phyloP scores from a whole-genome alignment of 2,329 filamentous ascomycete genomes.

The Stagonosporopsis vannaccii region DNA sequence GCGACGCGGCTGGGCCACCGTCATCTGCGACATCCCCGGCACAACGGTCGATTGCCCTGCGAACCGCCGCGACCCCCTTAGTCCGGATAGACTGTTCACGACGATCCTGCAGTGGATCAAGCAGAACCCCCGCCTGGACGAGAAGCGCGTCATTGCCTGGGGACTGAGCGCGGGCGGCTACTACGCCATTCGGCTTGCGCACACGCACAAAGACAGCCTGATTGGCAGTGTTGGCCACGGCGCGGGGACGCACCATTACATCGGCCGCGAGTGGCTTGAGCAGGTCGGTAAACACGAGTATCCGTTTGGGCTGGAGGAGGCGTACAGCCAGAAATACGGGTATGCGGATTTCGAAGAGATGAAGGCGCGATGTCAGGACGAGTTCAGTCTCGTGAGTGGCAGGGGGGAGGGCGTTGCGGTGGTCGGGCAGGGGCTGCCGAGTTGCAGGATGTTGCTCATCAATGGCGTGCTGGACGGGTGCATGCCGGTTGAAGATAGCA shows the following conservation, averaged over 20 bases:
- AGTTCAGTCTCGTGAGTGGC: conserved; percentile 61
- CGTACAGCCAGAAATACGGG: conserved; percentile 57
- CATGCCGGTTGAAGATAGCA: conserved; percentile 67
- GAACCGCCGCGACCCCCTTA: conserved; percentile 54
- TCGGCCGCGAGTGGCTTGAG: conserved; percentile 61
- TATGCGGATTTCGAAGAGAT: conserved; percentile 50
- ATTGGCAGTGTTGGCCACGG: conserved; percentile 61
- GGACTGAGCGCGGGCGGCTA: conserved; percentile 65
- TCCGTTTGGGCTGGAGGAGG: conserved; percentile 62
- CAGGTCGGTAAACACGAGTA: conserved; percentile 64
- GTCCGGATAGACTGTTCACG: conserved; percentile 61
- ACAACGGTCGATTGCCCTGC: conserved; percentile 63
- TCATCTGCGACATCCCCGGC: conserved; percentile 64
- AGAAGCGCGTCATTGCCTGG: conserved; percentile 59
- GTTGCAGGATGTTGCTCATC: conserved; percentile 60
- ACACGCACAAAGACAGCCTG: conserved; percentile 61
- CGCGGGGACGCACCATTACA: conserved; percentile 66
- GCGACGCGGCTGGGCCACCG: conserved; percentile 56
- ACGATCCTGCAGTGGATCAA: conserved; percentile 62
- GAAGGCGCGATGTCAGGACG: conserved; percentile 56
- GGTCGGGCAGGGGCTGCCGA: conserved; percentile 48
- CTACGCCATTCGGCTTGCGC: conserved; percentile 64
- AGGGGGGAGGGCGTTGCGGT: conserved; percentile 58
- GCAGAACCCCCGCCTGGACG: conserved; percentile 55
- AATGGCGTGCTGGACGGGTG: conserved; percentile 66